These are phyloP conservation scores for Cerioporus squamosus DNA, from an alignment of 1,284 basidiomycete species.

Conservation along the genomic window DNA sequence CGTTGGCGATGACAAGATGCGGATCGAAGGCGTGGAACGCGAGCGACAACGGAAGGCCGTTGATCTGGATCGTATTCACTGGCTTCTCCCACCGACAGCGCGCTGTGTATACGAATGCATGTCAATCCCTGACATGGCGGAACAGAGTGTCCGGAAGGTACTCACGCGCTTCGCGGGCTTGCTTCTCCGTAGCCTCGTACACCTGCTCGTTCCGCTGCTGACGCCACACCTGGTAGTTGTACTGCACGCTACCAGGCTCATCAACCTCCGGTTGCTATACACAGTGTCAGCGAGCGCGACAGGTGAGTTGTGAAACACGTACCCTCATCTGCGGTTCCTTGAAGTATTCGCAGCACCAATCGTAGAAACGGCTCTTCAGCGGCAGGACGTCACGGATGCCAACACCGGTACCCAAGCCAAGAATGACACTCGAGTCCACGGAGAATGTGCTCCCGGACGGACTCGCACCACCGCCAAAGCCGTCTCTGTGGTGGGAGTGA, in stretches of 20 bases:
- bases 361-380: slow-evolving; percentile 90
- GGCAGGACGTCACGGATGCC: slow-evolving; percentile 80
- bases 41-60: slow-evolving; percentile 76
- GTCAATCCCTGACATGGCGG: neutral
- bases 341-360: slow-evolving; percentile 98
- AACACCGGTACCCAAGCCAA: slow-evolving; percentile 75
- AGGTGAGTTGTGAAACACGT: slow-evolving; percentile 37
- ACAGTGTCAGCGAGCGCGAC: slow-evolving; percentile 6
- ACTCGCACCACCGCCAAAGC: slow-evolving; percentile 52
- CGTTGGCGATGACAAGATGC: slow-evolving; percentile 86
- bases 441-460: slow-evolving; percentile 78
- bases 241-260: slow-evolving; percentile 92
- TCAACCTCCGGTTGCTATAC: slow-evolving; percentile 88
- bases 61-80: slow-evolving; percentile 74
- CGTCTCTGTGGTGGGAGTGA: slow-evolving; percentile 19
- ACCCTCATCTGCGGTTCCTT: slow-evolving; percentile 98
- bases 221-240: slow-evolving; percentile 97
- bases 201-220: slow-evolving; percentile 90
- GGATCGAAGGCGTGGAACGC: slow-evolving; percentile 94
- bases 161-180: slow-evolving; percentile 75
- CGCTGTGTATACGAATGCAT: slow-evolving; percentile 34
- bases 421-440: slow-evolving; percentile 71
- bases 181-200: slow-evolving; percentile 69
- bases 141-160: slow-evolving; percentile 14
- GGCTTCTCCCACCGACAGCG: slow-evolving; percentile 79